A percentile compares a stretch with the other conserved stretches of the same genome.
Conservation (phyloP, 805 yeast species). For the Tetrapisispora arboricola region DNA sequence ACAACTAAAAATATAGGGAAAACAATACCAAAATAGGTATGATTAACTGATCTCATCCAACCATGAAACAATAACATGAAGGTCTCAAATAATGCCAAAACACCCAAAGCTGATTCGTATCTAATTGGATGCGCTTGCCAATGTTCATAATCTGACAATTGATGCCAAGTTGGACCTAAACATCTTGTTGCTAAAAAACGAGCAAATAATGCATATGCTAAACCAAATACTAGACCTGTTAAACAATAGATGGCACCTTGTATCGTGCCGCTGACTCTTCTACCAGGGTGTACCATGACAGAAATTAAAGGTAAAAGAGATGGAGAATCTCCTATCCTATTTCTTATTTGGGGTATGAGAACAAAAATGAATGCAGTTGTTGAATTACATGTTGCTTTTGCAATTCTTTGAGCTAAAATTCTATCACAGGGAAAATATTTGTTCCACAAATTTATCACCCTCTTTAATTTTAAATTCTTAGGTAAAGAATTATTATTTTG, state of each 20-base stretch:
- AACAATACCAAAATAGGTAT: slow-evolving; percentile 37
- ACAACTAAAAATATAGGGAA: slow-evolving; percentile 41
- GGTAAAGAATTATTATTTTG: not conserved
- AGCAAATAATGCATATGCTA: slow-evolving; percentile 34
- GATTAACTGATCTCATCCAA: slow-evolving; percentile 39
- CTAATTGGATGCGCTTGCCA: slow-evolving; percentile 22
- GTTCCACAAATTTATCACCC: slow-evolving; percentile 1
- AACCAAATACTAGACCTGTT: slow-evolving; percentile 34
- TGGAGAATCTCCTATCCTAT: slow-evolving; percentile 32
- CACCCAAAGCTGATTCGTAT: slow-evolving; percentile 33
- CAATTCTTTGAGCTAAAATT: slow-evolving; percentile 30
- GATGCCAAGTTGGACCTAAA: slow-evolving; percentile 22
- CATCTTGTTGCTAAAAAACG: slow-evolving; percentile 34
- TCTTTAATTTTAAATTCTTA: not conserved
- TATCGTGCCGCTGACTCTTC: slow-evolving; percentile 39
- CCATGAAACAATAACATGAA: slow-evolving; percentile 41
- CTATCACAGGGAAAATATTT: slow-evolving; percentile 26
- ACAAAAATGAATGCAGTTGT: slow-evolving; percentile 36
- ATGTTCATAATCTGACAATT: slow-evolving; percentile 26
- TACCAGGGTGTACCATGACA: slow-evolving; percentile 41
- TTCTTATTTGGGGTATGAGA: slow-evolving; percentile 30
- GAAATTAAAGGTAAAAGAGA: slow-evolving; percentile 38
- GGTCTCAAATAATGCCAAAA: slow-evolving; percentile 36
- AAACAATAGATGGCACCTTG: slow-evolving; percentile 34
- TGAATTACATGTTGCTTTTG: slow-evolving; percentile 31